These are phyloP conservation scores for Parmelia sp. DNA, from an alignment of 495 filamentous ascomycete genomes.

Conservation along the genomic window DNA sequence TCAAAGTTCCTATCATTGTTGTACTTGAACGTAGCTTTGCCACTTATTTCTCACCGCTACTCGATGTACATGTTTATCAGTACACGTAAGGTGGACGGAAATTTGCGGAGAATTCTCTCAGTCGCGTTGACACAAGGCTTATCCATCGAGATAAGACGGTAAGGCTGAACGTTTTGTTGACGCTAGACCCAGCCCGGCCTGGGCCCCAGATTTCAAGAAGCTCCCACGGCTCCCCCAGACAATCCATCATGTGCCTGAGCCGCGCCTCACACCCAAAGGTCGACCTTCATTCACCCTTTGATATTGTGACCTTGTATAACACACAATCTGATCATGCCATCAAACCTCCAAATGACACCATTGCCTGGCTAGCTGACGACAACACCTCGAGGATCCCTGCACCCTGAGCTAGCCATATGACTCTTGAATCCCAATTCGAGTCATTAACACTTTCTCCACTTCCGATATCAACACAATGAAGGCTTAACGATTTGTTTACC, in stretches of 20 bases:
- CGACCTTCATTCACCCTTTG: not conserved
- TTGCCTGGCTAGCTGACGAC: conserved; percentile 21
- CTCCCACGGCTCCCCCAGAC: not conserved
- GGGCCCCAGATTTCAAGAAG: not conserved
- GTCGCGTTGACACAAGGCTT: not conserved
- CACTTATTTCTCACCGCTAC: too few species aligned
- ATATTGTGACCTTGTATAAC: conserved; percentile 7
- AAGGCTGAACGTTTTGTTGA: not conserved
- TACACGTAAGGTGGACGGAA: too few species aligned
- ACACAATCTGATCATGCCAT: not conserved
- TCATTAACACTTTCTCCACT: conserved; percentile 11
- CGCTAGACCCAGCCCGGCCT: not conserved
- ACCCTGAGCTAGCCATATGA: conserved; percentile 15
- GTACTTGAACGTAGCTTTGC: too few species aligned
- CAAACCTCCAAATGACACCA: not conserved
- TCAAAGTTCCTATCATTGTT: not conserved
- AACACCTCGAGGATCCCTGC: conserved; percentile 5
- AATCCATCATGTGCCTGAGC: conserved; percentile 7
- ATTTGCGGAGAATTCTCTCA: not conserved
- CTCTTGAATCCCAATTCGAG: conserved; percentile 10
- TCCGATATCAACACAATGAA: conserved; percentile 9
- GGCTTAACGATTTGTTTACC: not conserved
- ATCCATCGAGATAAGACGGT: not conserved
- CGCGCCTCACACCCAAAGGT: not conserved
- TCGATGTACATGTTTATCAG: too few species aligned